Conservation (phyloP, 305 asterid genomes). For the Fraxinus paxiana region DNA sequence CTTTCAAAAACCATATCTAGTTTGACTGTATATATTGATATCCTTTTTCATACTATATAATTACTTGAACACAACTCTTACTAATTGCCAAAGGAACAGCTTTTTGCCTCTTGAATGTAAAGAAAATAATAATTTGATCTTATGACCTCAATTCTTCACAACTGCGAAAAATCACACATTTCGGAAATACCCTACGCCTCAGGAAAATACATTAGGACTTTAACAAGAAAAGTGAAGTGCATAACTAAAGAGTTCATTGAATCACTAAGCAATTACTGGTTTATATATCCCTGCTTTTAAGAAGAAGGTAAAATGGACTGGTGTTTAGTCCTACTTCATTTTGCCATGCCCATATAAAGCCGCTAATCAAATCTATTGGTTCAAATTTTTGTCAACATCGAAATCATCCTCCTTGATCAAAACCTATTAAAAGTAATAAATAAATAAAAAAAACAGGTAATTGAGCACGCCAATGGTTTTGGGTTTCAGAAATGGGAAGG, state of each 20-base stretch:
- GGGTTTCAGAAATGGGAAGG: constrained; percentile 8
- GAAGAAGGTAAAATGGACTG: not conserved
- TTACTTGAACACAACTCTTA: not conserved
- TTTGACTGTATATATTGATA: not conserved
- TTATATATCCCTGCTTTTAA: not conserved
- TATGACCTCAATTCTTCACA: not conserved
- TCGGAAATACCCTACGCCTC: not conserved
- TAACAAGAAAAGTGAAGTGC: not conserved
- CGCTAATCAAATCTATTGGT: not conserved
- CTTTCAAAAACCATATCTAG: not conserved
- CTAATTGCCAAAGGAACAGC: not conserved
- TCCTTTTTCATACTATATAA: not conserved
- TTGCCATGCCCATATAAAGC: not conserved
- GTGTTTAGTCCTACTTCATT: not conserved
- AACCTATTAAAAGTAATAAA: not conserved
- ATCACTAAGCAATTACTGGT: not conserved
- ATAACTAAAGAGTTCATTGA: not conserved
- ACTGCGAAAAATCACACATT: not conserved
- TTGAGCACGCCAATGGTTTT: not conserved
- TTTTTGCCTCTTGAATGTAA: not conserved
- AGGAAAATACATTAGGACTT: not conserved
- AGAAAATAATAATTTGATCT: not conserved
- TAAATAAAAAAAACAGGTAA: not conserved
- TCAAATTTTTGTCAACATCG: not conserved
- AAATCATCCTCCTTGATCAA: not conserved